These are phyloP conservation scores for Cantharellus anzutake DNA, from an alignment of 768 basidiomycete genomes.

Conservation along the genomic window DNA sequence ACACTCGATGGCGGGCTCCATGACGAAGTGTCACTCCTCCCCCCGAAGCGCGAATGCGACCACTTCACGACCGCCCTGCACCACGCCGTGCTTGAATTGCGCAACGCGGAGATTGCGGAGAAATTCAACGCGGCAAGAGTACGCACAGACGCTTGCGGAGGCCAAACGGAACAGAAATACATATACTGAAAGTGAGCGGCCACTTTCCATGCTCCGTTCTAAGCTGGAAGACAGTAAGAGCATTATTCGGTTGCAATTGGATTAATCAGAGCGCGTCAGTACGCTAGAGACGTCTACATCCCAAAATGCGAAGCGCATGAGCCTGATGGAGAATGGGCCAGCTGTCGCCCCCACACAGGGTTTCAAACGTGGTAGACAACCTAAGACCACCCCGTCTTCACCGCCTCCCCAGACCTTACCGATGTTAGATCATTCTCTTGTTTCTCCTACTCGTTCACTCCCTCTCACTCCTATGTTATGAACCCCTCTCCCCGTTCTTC, in stretches of 20 bases:
- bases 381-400: conserved; percentile 11
- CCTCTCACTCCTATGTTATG: conserved; percentile 25
- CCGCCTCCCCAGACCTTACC: not conserved
- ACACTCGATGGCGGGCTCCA: not conserved
- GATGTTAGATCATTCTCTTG: conserved; percentile 2
- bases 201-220: conserved; percentile 48
- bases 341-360: conserved; percentile 35
- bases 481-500: conserved; percentile 16
- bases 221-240: conserved; percentile 74
- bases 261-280: conserved; percentile 21
- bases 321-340: conserved; percentile 34
- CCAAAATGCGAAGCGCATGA: conserved; percentile 42
- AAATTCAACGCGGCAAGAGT: conserved; percentile 7
- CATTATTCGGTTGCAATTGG: conserved; percentile 70
- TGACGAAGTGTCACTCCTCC: not conserved
- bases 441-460: conserved; percentile 10
- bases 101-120: conserved; percentile 26
- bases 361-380: conserved; percentile 40
- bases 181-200: conserved; percentile 51
- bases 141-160: conserved; percentile 2
- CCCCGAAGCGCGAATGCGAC: conserved; percentile 44
- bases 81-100: conserved; percentile 33
- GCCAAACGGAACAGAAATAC: conserved; percentile 12
- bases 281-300: conserved; percentile 25
- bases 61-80: conserved; percentile 36